Evolutionary conservation across 805 yeast genomes (phyloP).

Genomic region (Pichia nakasei): DNA sequence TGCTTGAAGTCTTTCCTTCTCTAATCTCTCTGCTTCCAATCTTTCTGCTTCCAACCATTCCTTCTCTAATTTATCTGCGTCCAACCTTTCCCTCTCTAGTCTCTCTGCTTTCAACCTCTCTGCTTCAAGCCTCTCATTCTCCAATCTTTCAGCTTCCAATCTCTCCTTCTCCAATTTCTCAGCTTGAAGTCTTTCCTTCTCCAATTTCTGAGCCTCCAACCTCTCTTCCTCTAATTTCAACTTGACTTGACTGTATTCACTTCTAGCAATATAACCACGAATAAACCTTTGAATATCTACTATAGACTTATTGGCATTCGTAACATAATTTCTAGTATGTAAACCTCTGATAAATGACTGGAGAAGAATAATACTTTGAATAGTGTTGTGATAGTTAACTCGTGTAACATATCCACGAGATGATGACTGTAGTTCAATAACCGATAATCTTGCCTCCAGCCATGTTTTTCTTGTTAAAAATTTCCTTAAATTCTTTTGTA

Average conservation of each 20-base stretch:
- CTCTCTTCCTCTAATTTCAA: slow-evolving; percentile 75
- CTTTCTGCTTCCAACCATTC: slow-evolving; percentile 27
- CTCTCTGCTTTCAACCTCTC: slow-evolving; percentile 1
- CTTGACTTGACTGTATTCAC: slow-evolving; percentile 55
- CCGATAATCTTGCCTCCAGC: slow-evolving; percentile 42
- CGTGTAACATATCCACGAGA: slow-evolving; percentile 56
- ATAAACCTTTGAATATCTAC: slow-evolving; percentile 15
- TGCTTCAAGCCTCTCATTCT: slow-evolving; percentile 3
- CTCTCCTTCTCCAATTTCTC: background rate
- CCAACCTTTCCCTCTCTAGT: too few species aligned
- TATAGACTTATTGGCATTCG: background rate
- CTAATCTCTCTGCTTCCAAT: background rate
- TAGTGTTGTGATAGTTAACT: slow-evolving; percentile 38
- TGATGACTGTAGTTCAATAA: slow-evolving; percentile 50
- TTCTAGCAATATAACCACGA: slow-evolving; percentile 45
- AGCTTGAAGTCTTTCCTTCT: background rate
- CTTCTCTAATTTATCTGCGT: too few species aligned
- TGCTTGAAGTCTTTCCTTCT: background rate
- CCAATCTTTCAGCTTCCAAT: background rate
- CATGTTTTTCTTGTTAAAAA: slow-evolving; percentile 53
- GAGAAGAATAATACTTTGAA: slow-evolving; percentile 51
- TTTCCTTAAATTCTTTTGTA: slow-evolving; percentile 75
- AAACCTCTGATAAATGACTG: slow-evolving; percentile 31
- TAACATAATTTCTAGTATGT: background rate
- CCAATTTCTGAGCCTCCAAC: background rate